Conservation (phyloP, 2,329 filamentous ascomycete species). For the Neurospora sp. region DNA sequence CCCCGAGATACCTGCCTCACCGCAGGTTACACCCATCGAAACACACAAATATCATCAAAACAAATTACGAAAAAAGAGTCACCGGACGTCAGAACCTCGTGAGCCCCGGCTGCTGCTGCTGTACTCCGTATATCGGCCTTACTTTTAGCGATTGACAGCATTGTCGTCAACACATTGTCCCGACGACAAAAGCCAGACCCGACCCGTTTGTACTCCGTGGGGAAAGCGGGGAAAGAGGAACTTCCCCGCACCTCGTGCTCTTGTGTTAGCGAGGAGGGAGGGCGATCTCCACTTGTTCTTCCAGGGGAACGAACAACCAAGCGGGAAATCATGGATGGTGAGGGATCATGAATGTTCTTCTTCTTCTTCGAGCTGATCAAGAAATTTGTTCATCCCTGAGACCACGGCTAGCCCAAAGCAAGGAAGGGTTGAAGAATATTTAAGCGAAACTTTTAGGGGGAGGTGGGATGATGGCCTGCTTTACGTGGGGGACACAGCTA, state of each 20-base stretch:
- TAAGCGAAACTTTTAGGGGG: neutral
- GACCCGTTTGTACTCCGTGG: neutral
- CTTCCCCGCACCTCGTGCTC: neutral
- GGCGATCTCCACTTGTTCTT: neutral
- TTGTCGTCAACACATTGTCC: neutral
- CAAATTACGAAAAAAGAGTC: neutral
- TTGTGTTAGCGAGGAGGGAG: neutral
- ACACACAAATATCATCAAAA: neutral
- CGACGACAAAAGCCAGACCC: neutral
- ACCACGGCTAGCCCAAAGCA: neutral
- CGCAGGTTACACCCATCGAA: neutral
- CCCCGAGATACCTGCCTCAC: neutral
- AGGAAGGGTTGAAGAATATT: neutral
- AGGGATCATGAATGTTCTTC: neutral
- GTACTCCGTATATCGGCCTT: neutral
- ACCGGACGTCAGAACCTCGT: neutral
- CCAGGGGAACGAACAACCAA: neutral
- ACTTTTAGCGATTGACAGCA: neutral
- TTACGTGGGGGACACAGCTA: neutral
- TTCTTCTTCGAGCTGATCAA: neutral
- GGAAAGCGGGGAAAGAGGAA: neutral
- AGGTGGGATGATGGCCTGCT: neutral
- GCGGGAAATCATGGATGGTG: neutral
- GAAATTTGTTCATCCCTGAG: too few relatives aligned
- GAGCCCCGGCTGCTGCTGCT: neutral